Conservation (phyloP, 2,329 filamentous ascomycete species). For the Penicillium sp. region DNA sequence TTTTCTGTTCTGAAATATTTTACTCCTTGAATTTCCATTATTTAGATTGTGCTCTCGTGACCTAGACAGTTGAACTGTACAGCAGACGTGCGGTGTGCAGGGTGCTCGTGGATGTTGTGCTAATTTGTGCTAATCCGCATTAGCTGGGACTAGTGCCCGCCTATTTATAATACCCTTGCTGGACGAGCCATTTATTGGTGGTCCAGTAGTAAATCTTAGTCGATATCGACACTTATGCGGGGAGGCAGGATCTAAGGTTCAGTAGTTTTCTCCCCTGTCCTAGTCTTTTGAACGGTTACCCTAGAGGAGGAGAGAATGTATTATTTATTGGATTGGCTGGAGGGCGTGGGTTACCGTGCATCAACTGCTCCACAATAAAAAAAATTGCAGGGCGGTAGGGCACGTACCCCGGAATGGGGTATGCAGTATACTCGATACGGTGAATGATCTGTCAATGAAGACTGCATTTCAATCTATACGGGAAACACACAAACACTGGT, state of each 20-base stretch:
- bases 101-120: slow-evolving; percentile 8
- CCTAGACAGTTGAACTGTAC: background rate
- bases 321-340: background rate
- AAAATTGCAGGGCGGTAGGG: background rate
- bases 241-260: slow-evolving; percentile 12
- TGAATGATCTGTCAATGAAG: slow-evolving; percentile 21
- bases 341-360: background rate
- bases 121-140: slow-evolving; percentile 3
- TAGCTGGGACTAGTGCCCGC: slow-evolving; percentile 1
- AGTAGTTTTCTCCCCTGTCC: slow-evolving; percentile 1
- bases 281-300: background rate
- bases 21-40: background rate
- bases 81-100: slow-evolving; percentile 3
- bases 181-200: background rate
- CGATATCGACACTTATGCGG: background rate
- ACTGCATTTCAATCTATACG: slow-evolving; percentile 29
- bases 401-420: background rate
- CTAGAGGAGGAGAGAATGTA: background rate
- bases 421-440: background rate
- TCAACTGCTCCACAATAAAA: slow-evolving; percentile 6
- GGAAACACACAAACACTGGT: slow-evolving; percentile 3
- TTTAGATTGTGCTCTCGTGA: background rate
- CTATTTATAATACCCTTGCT: slow-evolving; percentile 15
- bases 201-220: background rate
- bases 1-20: background rate